phyloP scores from a whole-genome alignment of 2,329 filamentous ascomycete genomes.

The Aspergillus terreus region DNA sequence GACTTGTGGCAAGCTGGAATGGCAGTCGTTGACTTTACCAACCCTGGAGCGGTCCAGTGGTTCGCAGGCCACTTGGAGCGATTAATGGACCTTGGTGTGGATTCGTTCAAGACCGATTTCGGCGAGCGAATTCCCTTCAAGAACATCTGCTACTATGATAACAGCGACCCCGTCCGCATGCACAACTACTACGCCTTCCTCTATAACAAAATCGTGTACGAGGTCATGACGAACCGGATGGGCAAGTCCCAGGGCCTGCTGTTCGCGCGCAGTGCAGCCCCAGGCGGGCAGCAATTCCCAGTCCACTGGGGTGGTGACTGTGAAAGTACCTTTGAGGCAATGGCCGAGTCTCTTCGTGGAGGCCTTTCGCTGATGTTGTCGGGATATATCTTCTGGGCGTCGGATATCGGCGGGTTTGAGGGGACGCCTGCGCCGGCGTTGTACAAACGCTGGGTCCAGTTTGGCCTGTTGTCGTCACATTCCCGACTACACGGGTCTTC shows the following conservation, averaged over 20 bases:
- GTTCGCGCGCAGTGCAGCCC: slow-evolving; percentile 65
- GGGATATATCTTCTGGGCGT: slow-evolving; percentile 66
- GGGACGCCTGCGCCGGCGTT: slow-evolving; percentile 64
- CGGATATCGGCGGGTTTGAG: slow-evolving; percentile 70
- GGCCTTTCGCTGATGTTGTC: slow-evolving; percentile 61
- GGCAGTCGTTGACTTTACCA: slow-evolving; percentile 71
- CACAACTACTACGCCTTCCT: slow-evolving; percentile 72
- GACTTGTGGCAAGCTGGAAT: slow-evolving; percentile 75
- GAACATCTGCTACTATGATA: slow-evolving; percentile 63
- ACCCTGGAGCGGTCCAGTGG: slow-evolving; percentile 64
- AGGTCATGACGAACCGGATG: slow-evolving; percentile 55
- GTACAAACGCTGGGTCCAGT: slow-evolving; percentile 77
- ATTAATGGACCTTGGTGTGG: slow-evolving; percentile 66
- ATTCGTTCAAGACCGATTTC: slow-evolving; percentile 73
- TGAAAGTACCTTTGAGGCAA: slow-evolving; percentile 70
- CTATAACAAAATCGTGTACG: slow-evolving; percentile 68
- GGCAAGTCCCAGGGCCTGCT: slow-evolving; percentile 57
- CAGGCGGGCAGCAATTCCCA: slow-evolving; percentile 67
- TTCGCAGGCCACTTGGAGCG: slow-evolving; percentile 59
- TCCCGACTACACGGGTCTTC: slow-evolving; percentile 66
- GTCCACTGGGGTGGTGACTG: slow-evolving; percentile 72
- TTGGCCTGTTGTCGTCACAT: slow-evolving; percentile 67
- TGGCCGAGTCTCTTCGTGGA: slow-evolving; percentile 67
- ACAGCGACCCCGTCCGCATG: slow-evolving; percentile 62
- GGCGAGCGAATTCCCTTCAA: slow-evolving; percentile 66